A percentile compares a stretch with the other conserved stretches of the same genome.
Conservation (phyloP, 169 alveolate species). For the Eimeria necatrix region DNA sequence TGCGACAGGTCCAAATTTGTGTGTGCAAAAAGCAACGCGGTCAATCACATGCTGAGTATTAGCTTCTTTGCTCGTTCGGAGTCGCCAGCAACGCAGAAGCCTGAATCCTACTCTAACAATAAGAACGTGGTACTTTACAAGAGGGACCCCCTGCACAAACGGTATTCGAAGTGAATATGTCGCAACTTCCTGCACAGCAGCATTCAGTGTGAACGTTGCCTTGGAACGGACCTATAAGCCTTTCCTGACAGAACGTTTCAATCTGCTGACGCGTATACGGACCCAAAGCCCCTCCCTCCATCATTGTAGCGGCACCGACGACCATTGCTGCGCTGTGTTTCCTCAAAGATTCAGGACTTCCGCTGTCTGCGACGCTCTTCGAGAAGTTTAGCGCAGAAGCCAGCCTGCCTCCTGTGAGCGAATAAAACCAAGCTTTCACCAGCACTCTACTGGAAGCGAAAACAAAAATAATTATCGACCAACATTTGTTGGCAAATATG, state of each 20-base stretch:
- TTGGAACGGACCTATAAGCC: constrained; percentile 82
- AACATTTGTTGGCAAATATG: background rate
- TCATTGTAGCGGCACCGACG: constrained; percentile 84
- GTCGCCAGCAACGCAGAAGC: too few relatives aligned
- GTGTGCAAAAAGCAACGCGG: too few relatives aligned
- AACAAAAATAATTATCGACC: too few relatives aligned
- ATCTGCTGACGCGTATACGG: constrained; percentile 88
- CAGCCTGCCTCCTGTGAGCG: constrained; percentile 60
- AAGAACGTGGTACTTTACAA: too few relatives aligned
- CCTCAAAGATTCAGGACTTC: constrained; percentile 47
- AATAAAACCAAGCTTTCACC: background rate
- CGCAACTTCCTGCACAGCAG: too few relatives aligned
- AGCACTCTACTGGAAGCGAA: background rate
- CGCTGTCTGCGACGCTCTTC: background rate
- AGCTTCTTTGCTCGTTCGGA: too few relatives aligned
- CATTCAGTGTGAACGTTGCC: too few relatives aligned
- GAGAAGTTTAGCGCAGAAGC: background rate
- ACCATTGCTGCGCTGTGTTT: constrained; percentile 72
- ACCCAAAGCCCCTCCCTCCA: constrained; percentile 93
- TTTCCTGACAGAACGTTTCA: constrained; percentile 89
- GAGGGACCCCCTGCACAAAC: too few relatives aligned
- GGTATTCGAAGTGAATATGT: too few relatives aligned
- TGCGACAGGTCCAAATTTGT: too few relatives aligned
- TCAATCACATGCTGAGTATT: too few relatives aligned
- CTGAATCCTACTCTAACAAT: too few relatives aligned